phyloP scores from a whole-genome alignment of 768 basidiomycete species.

The Tylopilus vinaceipallidus region DNA sequence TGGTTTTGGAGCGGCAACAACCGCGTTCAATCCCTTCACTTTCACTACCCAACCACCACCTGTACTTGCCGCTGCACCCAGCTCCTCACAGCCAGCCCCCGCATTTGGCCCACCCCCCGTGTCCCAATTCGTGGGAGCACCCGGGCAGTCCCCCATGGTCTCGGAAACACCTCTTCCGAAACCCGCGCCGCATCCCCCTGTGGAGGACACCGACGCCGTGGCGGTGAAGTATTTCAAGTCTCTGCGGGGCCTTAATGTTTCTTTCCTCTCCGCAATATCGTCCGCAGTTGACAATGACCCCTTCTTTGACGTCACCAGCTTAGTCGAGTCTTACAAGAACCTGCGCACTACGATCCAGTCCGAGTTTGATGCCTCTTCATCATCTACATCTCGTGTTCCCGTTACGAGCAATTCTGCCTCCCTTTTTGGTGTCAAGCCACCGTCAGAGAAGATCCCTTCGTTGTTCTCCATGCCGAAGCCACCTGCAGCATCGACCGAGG shows the following conservation, averaged over 20 bases:
- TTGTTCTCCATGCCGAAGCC: constrained; percentile 34
- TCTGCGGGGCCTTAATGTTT: constrained; percentile 73
- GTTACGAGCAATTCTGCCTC: constrained; percentile 13
- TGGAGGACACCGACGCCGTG: constrained; percentile 29
- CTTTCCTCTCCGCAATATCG: constrained; percentile 56
- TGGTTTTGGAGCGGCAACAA: constrained; percentile 46
- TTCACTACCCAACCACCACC: constrained; percentile 34
- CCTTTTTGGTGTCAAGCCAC: constrained; percentile 8
- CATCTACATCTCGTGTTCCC: constrained; percentile 1
- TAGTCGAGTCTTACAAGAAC: constrained; percentile 59
- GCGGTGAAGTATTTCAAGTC: constrained; percentile 61
- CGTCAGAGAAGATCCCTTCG: constrained; percentile 16
- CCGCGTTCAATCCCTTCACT: constrained; percentile 37
- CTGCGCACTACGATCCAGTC: constrained; percentile 54
- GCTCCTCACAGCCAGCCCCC: constrained; percentile 12
- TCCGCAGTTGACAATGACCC: constrained; percentile 65
- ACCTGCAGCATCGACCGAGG: constrained; percentile 26
- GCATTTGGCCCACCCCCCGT: constrained; percentile 22
- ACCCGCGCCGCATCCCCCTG: constrained; percentile 14
- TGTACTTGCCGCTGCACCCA: constrained; percentile 11
- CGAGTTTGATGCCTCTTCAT: constrained; percentile 45
- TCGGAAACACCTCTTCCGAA: constrained; percentile 26
- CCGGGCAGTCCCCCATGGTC: constrained; percentile 17
- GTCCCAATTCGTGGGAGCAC: constrained; percentile 13
- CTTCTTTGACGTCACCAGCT: constrained; percentile 57